Evolutionary conservation across 805 yeast species (phyloP), one percentile per base, ranked within the genome.

Genomic region (Cyberlindnera amylophila): DNA sequence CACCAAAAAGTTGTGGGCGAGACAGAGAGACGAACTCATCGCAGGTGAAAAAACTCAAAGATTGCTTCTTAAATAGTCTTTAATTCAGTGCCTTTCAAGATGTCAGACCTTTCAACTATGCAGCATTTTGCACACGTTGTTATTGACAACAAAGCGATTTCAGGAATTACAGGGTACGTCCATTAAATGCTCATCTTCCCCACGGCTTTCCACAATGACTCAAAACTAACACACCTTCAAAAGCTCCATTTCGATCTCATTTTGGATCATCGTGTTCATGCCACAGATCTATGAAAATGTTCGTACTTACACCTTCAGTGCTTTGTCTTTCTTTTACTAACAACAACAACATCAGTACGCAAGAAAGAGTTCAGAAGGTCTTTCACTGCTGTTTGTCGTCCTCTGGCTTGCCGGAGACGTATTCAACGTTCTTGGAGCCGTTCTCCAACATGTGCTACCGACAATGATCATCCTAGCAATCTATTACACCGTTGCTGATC

Each of bases 201-300:
- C 27, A 21, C 24, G 18, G 11, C 27, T 18, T 6, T 23, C 9
- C 28, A 14, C 15, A 34, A 15, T 9, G 23, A 29, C 24, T 21
- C 24, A 21, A n/a, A 9, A 9, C 42, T 39, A 33, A 36, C 40
- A 12, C 19, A 9, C n/a, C 19, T 4, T 28, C 18, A 2, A 27
- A 24, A 47, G 51, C 14, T 87, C 96, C 11, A 88, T 93, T 28
- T 91, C 98, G 15, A 77, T 91, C 36, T 96, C 97, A 13, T 93
- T 97, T 62, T 91, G 99, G 99, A 83, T 93, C 46, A 90, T 93
- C 37, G 99, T 91, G 14, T 91, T 93, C 70, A 95, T 96, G 30
- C 98, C 98, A 10, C 98, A 91, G 61, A 84, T 93, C 34, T 90
- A 88, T 63, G 97, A 93, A 59, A 91, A 90, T 61, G 43, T 43